These are phyloP conservation scores for Arthromyces matolae DNA, from an alignment of 768 basidiomycete species.

Conservation along the genomic window DNA sequence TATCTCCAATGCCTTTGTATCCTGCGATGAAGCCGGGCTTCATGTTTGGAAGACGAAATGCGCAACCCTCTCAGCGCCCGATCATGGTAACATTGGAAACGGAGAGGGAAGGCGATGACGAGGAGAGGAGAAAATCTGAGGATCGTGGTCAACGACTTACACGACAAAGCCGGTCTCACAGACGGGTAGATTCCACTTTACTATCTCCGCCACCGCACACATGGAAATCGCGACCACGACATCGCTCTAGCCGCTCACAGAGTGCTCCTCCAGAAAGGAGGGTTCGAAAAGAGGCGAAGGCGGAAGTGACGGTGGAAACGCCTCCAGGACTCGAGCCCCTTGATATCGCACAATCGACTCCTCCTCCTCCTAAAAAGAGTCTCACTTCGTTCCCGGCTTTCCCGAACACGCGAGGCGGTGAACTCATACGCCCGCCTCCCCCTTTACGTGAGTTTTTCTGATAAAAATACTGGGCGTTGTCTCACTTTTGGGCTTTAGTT, in stretches of 20 bases:
- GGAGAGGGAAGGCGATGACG: slow-evolving; percentile 24
- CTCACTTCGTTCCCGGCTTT: slow-evolving; percentile 26
- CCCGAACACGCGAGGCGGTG: slow-evolving; percentile 35
- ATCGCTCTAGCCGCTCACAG: slow-evolving; percentile 44
- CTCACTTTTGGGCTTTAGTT: slow-evolving; percentile 37
- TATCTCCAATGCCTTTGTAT: slow-evolving; percentile 44
- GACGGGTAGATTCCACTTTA: slow-evolving; percentile 29
- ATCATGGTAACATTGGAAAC: slow-evolving; percentile 44
- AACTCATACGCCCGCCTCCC: slow-evolving; percentile 57
- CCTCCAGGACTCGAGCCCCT: slow-evolving; percentile 13
- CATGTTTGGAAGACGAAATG: slow-evolving; percentile 27
- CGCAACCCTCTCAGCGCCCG: slow-evolving; percentile 25
- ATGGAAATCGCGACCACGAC: slow-evolving; percentile 36
- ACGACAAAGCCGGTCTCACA: slow-evolving; percentile 14
- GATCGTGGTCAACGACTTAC: slow-evolving; percentile 3
- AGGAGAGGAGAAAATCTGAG: neutral
- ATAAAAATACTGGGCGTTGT: neutral
- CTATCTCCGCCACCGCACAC: slow-evolving; percentile 49
- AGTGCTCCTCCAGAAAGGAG: slow-evolving; percentile 43
- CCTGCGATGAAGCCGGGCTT: slow-evolving; percentile 30
- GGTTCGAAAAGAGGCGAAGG: slow-evolving; percentile 7
- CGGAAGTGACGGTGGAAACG: slow-evolving; percentile 6
- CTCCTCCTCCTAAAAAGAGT: slow-evolving; percentile 28
- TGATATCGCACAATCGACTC: slow-evolving; percentile 14
- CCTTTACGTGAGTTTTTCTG: slow-evolving; percentile 51